phyloP scores from a whole-genome alignment of 495 filamentous ascomycete genomes.

The Penicillium parvum region DNA sequence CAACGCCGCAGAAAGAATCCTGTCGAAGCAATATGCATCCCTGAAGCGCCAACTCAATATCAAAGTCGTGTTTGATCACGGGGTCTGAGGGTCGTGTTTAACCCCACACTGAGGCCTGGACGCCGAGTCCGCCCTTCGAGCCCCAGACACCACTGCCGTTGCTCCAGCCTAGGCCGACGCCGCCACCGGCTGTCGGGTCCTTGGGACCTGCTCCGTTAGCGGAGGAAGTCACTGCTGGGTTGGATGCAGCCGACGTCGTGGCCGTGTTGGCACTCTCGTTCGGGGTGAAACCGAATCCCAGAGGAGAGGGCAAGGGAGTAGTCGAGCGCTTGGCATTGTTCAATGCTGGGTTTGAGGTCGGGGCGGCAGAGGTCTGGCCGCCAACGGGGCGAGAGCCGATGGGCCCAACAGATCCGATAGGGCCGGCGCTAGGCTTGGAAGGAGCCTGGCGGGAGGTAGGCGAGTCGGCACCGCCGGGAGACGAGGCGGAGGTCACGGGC shows the following conservation, averaged over 20 bases:
- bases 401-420: slow-evolving; percentile 71
- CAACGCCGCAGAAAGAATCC: slow-evolving; percentile 13
- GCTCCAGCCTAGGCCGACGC: slow-evolving; percentile 64
- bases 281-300: slow-evolving; percentile 67
- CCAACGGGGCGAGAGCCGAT: slow-evolving; percentile 83
- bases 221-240: slow-evolving; percentile 42
- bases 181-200: too few species aligned
- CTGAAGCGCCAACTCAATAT: slow-evolving; percentile 3
- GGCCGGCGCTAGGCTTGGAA: slow-evolving; percentile 48
- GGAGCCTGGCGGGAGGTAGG: slow-evolving; percentile 61
- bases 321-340: slow-evolving; percentile 71
- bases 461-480: slow-evolving; percentile 83
- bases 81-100: too few species aligned
- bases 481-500: slow-evolving; percentile 83
- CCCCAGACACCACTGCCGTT: slow-evolving; percentile 71
- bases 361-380: slow-evolving; percentile 35
- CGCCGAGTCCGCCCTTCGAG: slow-evolving; percentile 62
- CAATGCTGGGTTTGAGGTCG: slow-evolving; percentile 58
- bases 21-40: slow-evolving; percentile 12
- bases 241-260: slow-evolving; percentile 59
- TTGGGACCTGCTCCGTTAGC: slow-evolving; percentile 31
- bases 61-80: too few species aligned
- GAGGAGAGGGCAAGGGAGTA: slow-evolving; percentile 82
- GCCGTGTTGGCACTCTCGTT: slow-evolving; percentile 42
- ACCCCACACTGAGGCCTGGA: slow-evolving; percentile 75